Evolutionary conservation across 352 stramenopile genomes (phyloP).

Genomic region (Phytophthora pluvialis): DNA sequence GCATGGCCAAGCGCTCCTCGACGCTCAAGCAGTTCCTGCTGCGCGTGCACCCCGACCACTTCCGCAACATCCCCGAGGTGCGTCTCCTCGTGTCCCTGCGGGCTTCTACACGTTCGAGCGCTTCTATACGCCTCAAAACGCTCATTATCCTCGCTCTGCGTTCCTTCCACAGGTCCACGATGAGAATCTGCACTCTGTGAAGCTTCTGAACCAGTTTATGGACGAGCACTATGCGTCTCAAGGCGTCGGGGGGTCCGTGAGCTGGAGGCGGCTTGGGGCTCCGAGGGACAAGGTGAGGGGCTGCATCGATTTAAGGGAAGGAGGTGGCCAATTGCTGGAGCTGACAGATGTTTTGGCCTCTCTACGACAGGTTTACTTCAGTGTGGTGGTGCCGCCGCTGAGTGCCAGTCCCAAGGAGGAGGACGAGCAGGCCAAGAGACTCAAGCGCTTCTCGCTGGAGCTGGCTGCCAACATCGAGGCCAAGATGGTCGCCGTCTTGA

Average conservation of each 20-base stretch:
- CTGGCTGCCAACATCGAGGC: conserved; percentile 54
- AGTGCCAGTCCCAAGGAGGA: background rate
- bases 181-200: conserved; percentile 73
- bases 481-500: conserved; percentile 55
- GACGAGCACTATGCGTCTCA: conserved; percentile 50
- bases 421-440: conserved; percentile 10
- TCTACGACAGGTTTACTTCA: conserved; percentile 43
- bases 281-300: conserved; percentile 26
- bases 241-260: conserved; percentile 7
- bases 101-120: background rate
- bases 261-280: conserved; percentile 11
- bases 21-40: conserved; percentile 79
- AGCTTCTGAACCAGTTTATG: conserved; percentile 79
- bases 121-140: background rate
- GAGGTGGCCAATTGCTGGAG: background rate
- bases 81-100: background rate
- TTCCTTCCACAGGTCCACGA: conserved; percentile 52
- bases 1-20: conserved; percentile 51
- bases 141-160: background rate
- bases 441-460: conserved; percentile 61
- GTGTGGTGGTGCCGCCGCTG: conserved; percentile 33
- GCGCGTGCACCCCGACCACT: conserved; percentile 74
- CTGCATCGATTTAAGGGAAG: background rate
- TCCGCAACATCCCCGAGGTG: conserved; percentile 56
- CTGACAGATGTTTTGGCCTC: conserved; percentile 4